Percentiles rank a stretch among this genome's conserved stretches.
Conservation (phyloP, 345 rosid species). For the Euphorbia peplus region DNA sequence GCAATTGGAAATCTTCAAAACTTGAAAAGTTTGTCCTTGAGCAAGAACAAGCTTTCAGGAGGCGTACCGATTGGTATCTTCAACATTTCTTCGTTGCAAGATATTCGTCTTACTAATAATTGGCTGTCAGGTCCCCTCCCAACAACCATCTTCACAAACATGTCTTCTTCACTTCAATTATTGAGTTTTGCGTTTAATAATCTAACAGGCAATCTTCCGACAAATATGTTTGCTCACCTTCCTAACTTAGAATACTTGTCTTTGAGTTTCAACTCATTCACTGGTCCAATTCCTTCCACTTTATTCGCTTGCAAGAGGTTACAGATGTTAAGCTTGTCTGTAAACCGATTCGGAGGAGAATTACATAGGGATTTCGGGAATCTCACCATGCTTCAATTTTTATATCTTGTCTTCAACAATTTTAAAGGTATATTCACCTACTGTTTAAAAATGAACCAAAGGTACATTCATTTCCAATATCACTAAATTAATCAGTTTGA, state of each 20-base stretch:
- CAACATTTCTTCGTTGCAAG: neutral
- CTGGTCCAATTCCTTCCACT: constrained; percentile 12
- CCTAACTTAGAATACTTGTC: neutral
- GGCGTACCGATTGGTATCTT: neutral
- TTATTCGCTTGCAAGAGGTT: constrained; percentile 1
- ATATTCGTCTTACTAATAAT: neutral
- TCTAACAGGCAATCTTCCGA: neutral
- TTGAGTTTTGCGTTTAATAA: neutral
- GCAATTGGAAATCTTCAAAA: neutral
- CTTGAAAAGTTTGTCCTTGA: neutral
- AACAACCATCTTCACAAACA: neutral
- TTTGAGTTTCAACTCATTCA: neutral
- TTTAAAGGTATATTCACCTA: constrained; percentile 10
- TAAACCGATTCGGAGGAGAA: constrained; percentile 6
- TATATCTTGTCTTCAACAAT: constrained; percentile 11
- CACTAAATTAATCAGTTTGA: neutral
- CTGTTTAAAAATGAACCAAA: no score
- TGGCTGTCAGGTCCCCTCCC: neutral
- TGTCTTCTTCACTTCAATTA: neutral
- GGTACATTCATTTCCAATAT: neutral
- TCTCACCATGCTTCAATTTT: constrained; percentile 5
- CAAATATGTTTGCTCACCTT: neutral
- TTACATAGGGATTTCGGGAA: constrained; percentile 1
- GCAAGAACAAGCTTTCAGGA: neutral
- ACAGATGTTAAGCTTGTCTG: neutral